These are phyloP conservation scores for Zostera marina DNA, from an alignment of 116 monocot species.

Conservation along the genomic window DNA sequence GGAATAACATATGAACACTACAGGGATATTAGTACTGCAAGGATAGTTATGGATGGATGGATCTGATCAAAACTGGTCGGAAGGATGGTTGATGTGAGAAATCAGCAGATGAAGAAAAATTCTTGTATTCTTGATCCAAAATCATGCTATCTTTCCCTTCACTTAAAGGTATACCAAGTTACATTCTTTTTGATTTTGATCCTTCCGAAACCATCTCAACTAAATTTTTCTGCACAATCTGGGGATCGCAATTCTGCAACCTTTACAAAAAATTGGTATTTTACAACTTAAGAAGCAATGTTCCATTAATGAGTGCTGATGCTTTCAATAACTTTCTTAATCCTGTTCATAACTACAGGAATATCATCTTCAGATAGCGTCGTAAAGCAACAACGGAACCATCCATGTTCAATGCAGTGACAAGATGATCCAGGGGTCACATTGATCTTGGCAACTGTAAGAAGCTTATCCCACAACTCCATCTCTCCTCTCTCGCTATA, in stretches of 20 bases:
- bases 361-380: slow-evolving; percentile 23
- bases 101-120: no score
- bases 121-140: not conserved
- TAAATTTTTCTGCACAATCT: not conserved
- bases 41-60: no score
- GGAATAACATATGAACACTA: no score
- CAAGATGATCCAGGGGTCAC: slow-evolving; percentile 27
- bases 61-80: no score
- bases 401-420: slow-evolving; percentile 40
- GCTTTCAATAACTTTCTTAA: slow-evolving; percentile 11
- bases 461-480: slow-evolving; percentile 35
- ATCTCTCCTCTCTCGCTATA: slow-evolving; percentile 42
- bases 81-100: no score
- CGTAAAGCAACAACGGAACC: slow-evolving; percentile 35
- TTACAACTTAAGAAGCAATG: not conserved
- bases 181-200: not conserved
- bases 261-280: not conserved
- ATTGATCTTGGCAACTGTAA: slow-evolving; percentile 25
- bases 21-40: no score
- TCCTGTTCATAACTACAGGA: slow-evolving; percentile 33
- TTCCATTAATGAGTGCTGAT: slow-evolving; percentile 3
- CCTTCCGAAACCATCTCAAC: not conserved
- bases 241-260: not conserved
- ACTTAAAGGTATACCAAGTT: not conserved
- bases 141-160: not conserved